Evolutionary conservation across 208 protist genomes (phyloP).

Genomic region (Leishmania amazonensis): DNA sequence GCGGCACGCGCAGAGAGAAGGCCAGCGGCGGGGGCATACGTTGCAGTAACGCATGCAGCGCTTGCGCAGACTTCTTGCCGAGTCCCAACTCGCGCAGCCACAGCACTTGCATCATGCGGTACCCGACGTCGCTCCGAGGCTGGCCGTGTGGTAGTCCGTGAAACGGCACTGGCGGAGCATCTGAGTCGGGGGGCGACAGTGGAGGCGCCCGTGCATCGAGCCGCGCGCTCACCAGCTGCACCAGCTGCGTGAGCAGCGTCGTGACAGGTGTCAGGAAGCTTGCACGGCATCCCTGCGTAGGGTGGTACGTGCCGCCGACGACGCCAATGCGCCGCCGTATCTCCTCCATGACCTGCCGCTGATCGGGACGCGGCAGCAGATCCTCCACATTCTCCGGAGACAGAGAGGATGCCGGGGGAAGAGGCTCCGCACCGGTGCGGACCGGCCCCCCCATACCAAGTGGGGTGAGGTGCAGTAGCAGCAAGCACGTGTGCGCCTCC

Average conservation of each 20-base stretch:
- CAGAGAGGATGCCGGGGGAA: conserved; percentile 11
- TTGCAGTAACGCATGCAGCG: conserved; percentile 23
- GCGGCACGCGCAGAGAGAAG: conserved; percentile 32
- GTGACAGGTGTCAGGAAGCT: conserved; percentile 69
- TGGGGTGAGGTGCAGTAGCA: conserved; percentile 58
- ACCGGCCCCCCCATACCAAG: conserved; percentile 29
- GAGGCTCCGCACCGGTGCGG: conserved; percentile 25
- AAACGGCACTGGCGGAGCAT: conserved; percentile 22
- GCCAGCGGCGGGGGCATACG: conserved; percentile 32
- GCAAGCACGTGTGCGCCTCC: conserved; percentile 75
- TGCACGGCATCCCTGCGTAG: conserved; percentile 42
- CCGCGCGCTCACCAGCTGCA: conserved; percentile 45
- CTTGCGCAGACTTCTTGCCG: conserved; percentile 27
- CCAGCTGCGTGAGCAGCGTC: conserved; percentile 65
- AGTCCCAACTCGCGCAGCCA: conserved; percentile 76
- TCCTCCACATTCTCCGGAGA: conserved; percentile 20
- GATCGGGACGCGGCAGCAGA: conserved; percentile 39
- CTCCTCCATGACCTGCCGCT: conserved; percentile 48
- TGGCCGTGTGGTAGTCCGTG: conserved; percentile 53
- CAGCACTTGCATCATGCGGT: conserved; percentile 71
- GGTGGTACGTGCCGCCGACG: conserved; percentile 65
- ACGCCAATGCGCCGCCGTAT: conserved; percentile 59
- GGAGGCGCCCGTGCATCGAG: conserved; percentile 37
- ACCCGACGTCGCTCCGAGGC: conserved; percentile 39
- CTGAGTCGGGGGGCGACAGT: conserved; percentile 5